These are phyloP conservation scores for Ramalina peruviana DNA, from an alignment of 495 filamentous ascomycete species.

Conservation along the genomic window DNA sequence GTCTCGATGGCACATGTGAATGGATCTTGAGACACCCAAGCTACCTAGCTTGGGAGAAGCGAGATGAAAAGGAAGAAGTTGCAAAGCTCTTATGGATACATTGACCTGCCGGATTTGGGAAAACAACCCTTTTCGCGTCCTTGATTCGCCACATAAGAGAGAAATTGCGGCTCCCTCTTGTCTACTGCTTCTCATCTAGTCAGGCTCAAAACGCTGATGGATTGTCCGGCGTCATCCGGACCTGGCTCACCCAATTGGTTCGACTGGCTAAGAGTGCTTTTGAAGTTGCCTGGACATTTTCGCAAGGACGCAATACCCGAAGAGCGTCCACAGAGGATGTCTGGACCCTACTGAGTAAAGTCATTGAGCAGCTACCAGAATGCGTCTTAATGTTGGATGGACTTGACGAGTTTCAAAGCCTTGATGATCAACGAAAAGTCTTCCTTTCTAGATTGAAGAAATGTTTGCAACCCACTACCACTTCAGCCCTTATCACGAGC, in stretches of 20 bases:
- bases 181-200: conserved; percentile 18
- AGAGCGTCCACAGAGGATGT: conserved; percentile 10
- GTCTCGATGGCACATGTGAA: conserved; percentile 15
- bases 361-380: conserved; percentile 8
- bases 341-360: conserved; percentile 11
- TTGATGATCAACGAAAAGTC: neutral
- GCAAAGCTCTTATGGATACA: conserved; percentile 18
- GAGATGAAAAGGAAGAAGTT: neutral
- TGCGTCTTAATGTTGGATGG: conserved; percentile 20
- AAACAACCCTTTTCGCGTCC: conserved; percentile 19
- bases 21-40: conserved; percentile 15
- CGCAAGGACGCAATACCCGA: neutral
- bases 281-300: conserved; percentile 5
- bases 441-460: conserved; percentile 14
- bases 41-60: conserved; percentile 12
- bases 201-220: conserved; percentile 13
- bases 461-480: conserved; percentile 7
- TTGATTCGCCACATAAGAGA: conserved; percentile 13
- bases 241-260: conserved; percentile 19
- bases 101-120: conserved; percentile 20
- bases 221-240: conserved; percentile 14
- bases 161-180: conserved; percentile 4
- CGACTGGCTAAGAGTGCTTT: conserved; percentile 7
- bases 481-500: conserved; percentile 16
- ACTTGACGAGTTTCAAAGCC: conserved; percentile 17